Conservation (phyloP, 768 basidiomycete species). For the Suillus lakei region DNA sequence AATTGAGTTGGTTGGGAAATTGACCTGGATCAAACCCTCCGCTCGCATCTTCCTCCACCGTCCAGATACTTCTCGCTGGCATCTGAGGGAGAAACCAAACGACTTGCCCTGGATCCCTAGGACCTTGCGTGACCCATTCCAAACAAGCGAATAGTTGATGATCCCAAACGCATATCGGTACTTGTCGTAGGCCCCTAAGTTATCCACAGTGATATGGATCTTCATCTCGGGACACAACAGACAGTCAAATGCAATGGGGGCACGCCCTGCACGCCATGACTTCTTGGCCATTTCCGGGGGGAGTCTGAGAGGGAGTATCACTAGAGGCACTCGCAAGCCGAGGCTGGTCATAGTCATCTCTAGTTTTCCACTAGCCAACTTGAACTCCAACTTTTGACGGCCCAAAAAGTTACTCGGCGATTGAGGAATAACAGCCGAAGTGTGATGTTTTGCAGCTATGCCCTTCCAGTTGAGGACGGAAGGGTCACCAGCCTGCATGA, state of each 20-base stretch:
- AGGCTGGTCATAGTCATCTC: neutral
- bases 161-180: neutral
- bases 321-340: neutral
- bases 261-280: neutral
- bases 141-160: neutral
- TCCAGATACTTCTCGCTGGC: no score
- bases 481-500: conserved; percentile 10
- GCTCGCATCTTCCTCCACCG: no score
- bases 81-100: no score
- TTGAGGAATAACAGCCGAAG: neutral
- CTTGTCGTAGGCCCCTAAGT: neutral
- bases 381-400: neutral
- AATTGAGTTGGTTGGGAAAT: no score
- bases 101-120: neutral
- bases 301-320: neutral
- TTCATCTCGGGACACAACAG: neutral
- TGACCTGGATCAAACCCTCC: no score
- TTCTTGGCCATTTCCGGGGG: neutral
- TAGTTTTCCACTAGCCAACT: neutral
- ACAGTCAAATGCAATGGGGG: neutral
- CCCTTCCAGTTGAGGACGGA: conserved; percentile 13
- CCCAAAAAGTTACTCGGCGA: neutral
- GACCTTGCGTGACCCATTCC: neutral
- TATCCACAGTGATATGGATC: neutral
- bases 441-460: neutral